Percentiles rank a stretch among this genome's conserved stretches.
Conservation (phyloP, 352 stramenopile species). For the Globisporangium emineosum region DNA sequence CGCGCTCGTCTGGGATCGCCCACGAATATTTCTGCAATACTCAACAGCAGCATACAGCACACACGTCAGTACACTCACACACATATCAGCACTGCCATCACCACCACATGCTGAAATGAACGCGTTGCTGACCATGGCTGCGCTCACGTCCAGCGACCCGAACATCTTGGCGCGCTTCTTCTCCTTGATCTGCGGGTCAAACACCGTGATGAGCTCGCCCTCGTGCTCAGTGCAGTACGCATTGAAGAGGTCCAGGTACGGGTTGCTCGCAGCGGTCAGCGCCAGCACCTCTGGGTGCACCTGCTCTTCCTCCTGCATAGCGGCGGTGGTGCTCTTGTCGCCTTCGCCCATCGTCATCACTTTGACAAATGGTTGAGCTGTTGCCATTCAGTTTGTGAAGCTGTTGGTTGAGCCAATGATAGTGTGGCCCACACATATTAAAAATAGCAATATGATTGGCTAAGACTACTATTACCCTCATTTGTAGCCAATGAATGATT, state of each 20-base stretch:
- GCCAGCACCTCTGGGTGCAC: conserved; percentile 29
- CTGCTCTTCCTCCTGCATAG: conserved; percentile 14
- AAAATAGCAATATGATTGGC: background rate
- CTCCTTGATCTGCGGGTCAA: conserved; percentile 68
- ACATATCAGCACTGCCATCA: background rate
- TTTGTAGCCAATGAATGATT: background rate
- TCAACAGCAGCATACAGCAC: background rate
- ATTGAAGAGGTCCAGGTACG: conserved; percentile 80
- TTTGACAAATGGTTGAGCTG: background rate
- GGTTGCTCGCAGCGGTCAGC: conserved; percentile 66
- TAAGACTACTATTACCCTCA: background rate
- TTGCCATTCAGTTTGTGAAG: background rate
- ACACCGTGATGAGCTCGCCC: conserved; percentile 65
- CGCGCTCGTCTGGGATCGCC: conserved; percentile 88
- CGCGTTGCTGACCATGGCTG: conserved; percentile 62
- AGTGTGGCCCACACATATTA: background rate
- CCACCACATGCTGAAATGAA: background rate
- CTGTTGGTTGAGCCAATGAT: background rate
- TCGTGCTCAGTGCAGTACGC: conserved; percentile 54
- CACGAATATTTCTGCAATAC: conserved; percentile 84
- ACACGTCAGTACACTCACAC: conserved; percentile 1
- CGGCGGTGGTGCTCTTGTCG: background rate
- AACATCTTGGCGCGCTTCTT: conserved; percentile 67
- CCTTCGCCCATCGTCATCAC: too few relatives aligned
- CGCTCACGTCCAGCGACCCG: conserved; percentile 64